Percentiles rank a stretch among this genome's conserved stretches.
Evolutionary conservation across 768 basidiomycete species (phyloP).

Genomic region (Tephrocybe sp.): DNA sequence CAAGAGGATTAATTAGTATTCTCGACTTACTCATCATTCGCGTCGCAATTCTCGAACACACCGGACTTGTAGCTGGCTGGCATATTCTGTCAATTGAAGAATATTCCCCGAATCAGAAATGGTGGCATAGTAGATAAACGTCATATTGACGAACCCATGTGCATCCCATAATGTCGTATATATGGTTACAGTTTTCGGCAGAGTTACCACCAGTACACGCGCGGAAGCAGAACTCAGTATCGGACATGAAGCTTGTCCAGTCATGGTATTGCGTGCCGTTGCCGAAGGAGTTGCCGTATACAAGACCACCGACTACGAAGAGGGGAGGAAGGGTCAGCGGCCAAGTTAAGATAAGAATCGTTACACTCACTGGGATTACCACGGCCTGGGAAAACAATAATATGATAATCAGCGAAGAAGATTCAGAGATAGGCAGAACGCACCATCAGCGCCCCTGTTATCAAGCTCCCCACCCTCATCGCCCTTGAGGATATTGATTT

Average conservation of each 20-base stretch:
- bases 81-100: constrained; percentile 52
- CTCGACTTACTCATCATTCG: constrained; percentile 46
- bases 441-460: constrained; percentile 63
- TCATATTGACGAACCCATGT: constrained; percentile 37
- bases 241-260: constrained; percentile 84
- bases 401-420: background rate
- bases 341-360: no score
- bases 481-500: constrained; percentile 50
- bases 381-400: constrained; percentile 13
- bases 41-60: constrained; percentile 66
- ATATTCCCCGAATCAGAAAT: no score
- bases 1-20: background rate
- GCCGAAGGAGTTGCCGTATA: constrained; percentile 66
- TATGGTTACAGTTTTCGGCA: constrained; percentile 68
- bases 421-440: background rate
- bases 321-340: background rate
- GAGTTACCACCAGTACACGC: constrained; percentile 63
- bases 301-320: constrained; percentile 70
- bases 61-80: constrained; percentile 64
- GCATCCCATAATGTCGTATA: constrained; percentile 71
- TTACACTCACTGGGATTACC: constrained; percentile 52
- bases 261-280: constrained; percentile 59
- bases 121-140: background rate
- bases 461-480: constrained; percentile 75
- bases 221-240: constrained; percentile 8